These are phyloP conservation scores for Leccinum aurantiacum DNA, from an alignment of 768 basidiomycete genomes.

Conservation along the genomic window DNA sequence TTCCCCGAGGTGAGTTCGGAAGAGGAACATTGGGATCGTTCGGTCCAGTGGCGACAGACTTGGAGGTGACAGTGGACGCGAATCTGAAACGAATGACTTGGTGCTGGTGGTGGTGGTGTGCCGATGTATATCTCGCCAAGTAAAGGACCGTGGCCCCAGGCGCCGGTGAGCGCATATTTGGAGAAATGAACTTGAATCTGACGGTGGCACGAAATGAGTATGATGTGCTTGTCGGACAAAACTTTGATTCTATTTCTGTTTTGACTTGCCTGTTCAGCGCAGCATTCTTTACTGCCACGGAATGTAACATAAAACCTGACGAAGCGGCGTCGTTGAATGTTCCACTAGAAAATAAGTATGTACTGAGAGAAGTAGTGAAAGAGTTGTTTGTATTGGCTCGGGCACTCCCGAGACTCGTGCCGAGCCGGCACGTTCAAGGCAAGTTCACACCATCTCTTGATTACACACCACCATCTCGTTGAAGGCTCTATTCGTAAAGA, in stretches of 20 bases:
- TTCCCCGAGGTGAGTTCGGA: slow-evolving; percentile 34
- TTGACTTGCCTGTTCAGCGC: slow-evolving; percentile 38
- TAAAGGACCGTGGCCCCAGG: not conserved
- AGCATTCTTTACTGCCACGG: slow-evolving; percentile 38
- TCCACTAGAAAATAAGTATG: not conserved
- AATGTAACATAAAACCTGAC: slow-evolving; percentile 39
- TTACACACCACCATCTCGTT: not conserved
- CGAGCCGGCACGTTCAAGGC: not conserved
- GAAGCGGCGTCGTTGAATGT: slow-evolving; percentile 8
- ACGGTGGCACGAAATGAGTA: slow-evolving; percentile 7
- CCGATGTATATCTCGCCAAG: slow-evolving; percentile 6
- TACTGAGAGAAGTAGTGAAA: too few species aligned
- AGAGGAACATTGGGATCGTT: slow-evolving; percentile 28
- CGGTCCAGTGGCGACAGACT: slow-evolving; percentile 17
- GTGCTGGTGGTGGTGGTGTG: not conserved
- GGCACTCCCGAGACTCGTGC: not conserved
- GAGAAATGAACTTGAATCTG: slow-evolving; percentile 21
- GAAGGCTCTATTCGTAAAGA: not conserved
- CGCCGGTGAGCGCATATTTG: slow-evolving; percentile 1
- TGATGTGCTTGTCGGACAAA: not conserved
- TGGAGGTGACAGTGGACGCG: slow-evolving; percentile 33
- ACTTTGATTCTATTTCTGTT: not conserved
- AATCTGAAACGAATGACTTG: slow-evolving; percentile 14
- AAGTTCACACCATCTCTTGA: not conserved
- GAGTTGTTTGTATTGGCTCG: not conserved